Evolutionary conservation across 441 rosid genomes (phyloP), one percentile per base, ranked within the genome.

Genomic region (Euphorbia celastroides): DNA sequence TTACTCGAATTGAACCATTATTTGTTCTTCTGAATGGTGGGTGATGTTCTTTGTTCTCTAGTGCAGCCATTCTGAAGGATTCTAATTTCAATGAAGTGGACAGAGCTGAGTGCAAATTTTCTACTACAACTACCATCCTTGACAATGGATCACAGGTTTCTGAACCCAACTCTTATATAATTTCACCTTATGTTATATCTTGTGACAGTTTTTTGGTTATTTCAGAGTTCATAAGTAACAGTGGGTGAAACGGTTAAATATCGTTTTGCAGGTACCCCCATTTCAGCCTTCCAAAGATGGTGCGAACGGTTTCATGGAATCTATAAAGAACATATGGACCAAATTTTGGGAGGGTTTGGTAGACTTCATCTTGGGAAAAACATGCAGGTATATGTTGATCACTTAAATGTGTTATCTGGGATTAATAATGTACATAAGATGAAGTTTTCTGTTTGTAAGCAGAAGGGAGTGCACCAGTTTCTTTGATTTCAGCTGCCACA

Each of bases 31-130:
- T 26, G 17, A 31, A 44, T 26, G 46, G 58, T 59, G 57, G 66
- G 12, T 34, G 42, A 36, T 22, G 61, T 28, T 64, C 8, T 55
- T 72, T 64, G 54, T 74, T 19, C 57, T 41, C 70, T 56, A 60
- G 36, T 84, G 75, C 84, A 88, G 99, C 96, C 62, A 88, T 89
- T 72, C 80, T 94, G 25, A 92, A 94, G 83, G 96, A 94, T 65
- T 89, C 98, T 46, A 84, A 83, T 77, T 94, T 89, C 76, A 81
- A 28, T 42, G 99, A 94, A 80, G 94, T 79, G 62, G 99, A 92
- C 75, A 82, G 96, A 84, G 97, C 96, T 19, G 96, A 89, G 70
- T 91, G 96, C 74, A 94, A 89, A 57, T 94, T 89, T 78, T 88
- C 85, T 74, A 89, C 97, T 31, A 89, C 89, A 22, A 86, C 93